A percentile compares a stretch with the other conserved stretches of the same genome.
These are phyloP conservation scores for Trichophaea hybrida DNA, from an alignment of 2,329 filamentous ascomycete genomes.

Conservation along the genomic window DNA sequence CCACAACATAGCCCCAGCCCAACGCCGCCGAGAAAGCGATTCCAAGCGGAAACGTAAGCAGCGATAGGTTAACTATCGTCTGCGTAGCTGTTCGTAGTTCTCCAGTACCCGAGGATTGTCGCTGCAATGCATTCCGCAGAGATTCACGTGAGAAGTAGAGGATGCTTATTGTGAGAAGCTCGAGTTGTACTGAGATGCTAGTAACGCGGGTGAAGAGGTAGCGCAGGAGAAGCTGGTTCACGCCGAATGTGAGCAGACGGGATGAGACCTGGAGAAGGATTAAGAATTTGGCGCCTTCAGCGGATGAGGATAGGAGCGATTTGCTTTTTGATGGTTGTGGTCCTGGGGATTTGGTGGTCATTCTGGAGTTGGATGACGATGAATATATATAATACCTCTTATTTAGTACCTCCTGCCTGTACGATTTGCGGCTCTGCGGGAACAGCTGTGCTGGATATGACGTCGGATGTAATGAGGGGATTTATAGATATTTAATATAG, in stretches of 20 bases:
- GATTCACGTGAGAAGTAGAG: conserved; percentile 90
- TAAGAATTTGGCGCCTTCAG: conserved; percentile 67
- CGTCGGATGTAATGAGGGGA: too few relatives aligned
- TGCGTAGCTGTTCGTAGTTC: not conserved
- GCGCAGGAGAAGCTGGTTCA: conserved; percentile 82
- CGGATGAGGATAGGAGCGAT: conserved; percentile 32
- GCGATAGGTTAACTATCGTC: conserved; percentile 71
- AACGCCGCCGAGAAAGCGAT: conserved; percentile 48
- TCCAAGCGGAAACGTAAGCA: conserved; percentile 60
- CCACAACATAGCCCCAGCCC: conserved; percentile 48
- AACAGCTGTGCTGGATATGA: too few relatives aligned
- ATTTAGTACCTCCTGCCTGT: too few relatives aligned
- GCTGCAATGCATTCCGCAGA: conserved; percentile 77
- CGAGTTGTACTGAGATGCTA: conserved; percentile 77
- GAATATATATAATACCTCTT: too few relatives aligned
- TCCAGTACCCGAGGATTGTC: conserved; percentile 39
- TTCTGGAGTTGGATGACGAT: not conserved
- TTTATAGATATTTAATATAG: too few relatives aligned
- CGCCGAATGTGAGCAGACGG: conserved; percentile 74
- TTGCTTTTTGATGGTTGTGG: not conserved
- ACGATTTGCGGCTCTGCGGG: too few relatives aligned
- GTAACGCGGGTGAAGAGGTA: conserved; percentile 69
- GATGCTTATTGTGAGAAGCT: conserved; percentile 84
- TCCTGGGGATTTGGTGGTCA: not conserved
- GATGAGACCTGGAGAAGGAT: conserved; percentile 78